phyloP scores from a whole-genome alignment of 208 protist genomes.

The Angomonas desouzai region DNA sequence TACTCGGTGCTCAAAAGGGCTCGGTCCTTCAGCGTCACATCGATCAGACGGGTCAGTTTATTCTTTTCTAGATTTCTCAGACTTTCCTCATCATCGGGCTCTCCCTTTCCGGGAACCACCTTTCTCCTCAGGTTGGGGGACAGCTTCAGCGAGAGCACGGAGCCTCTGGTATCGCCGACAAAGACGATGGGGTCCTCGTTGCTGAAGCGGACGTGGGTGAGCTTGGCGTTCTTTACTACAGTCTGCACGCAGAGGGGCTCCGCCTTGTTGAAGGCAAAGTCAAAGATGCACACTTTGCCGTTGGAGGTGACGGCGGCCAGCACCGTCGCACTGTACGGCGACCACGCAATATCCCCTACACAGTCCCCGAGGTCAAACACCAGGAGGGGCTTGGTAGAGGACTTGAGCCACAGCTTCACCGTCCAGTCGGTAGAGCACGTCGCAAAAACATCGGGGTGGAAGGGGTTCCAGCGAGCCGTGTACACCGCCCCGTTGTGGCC shows the following conservation, averaged over 20 bases:
- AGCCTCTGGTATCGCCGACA: slow-evolving; percentile 95
- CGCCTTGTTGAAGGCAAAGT: slow-evolving; percentile 93
- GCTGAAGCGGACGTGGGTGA: slow-evolving; percentile 96
- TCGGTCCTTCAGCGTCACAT: slow-evolving; percentile 89
- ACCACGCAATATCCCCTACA: slow-evolving; percentile 96
- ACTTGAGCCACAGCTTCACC: slow-evolving; percentile 95
- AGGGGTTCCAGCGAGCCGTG: slow-evolving; percentile 94
- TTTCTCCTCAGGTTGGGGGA: slow-evolving; percentile 93
- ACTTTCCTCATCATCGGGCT: slow-evolving; percentile 52
- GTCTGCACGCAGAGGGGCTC: slow-evolving; percentile 95
- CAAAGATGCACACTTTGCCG: slow-evolving; percentile 93
- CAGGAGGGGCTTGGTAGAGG: slow-evolving; percentile 77
- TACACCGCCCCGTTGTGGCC: slow-evolving; percentile 94
- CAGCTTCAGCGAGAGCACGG: slow-evolving; percentile 93
- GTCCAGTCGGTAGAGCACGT: slow-evolving; percentile 97
- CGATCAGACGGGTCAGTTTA: slow-evolving; percentile 88
- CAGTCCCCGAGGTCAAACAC: slow-evolving; percentile 95
- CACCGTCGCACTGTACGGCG: slow-evolving; percentile 95
- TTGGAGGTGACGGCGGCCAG: slow-evolving; percentile 96
- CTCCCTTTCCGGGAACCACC: slow-evolving; percentile 74
- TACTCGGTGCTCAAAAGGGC: slow-evolving; percentile 47
- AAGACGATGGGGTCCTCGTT: slow-evolving; percentile 89
- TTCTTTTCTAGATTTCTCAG: slow-evolving; percentile 77
- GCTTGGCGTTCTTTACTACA: slow-evolving; percentile 96
- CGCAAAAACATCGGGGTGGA: slow-evolving; percentile 93